These are phyloP conservation scores for Galerina marginata DNA, from an alignment of 768 basidiomycete species.

Conservation along the genomic window DNA sequence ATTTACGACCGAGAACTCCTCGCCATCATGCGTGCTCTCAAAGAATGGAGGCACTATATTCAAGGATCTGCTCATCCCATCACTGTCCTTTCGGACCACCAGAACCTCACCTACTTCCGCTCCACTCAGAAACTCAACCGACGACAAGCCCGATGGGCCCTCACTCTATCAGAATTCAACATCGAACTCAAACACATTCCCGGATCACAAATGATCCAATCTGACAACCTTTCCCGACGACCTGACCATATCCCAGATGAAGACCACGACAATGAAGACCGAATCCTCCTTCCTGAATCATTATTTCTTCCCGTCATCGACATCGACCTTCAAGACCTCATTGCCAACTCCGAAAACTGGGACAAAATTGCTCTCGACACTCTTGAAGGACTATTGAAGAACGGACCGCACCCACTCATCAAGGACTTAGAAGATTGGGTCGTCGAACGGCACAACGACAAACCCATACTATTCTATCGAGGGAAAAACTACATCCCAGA, in stretches of 20 bases:
- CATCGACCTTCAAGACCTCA: no score
- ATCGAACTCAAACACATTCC: constrained; percentile 34
- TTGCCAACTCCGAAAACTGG: no score
- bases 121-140: constrained; percentile 41
- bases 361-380: no score
- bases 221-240: constrained; percentile 21
- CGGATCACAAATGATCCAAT: constrained; percentile 19
- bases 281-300: no score
- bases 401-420: no score
- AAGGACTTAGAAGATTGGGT: no score
- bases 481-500: no score
- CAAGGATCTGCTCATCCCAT: constrained; percentile 25
- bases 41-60: constrained; percentile 33
- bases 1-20: constrained; percentile 54
- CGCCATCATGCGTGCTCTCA: constrained; percentile 44
- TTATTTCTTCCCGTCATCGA: no score
- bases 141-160: constrained; percentile 48
- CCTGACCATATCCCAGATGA: constrained; percentile 16
- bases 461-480: no score
- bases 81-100: constrained; percentile 39
- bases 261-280: no score
- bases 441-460: no score
- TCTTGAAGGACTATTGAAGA: no score
- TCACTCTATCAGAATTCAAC: constrained; percentile 38
- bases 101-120: constrained; percentile 47